Percentiles rank a stretch among this genome's conserved stretches.
phyloP scores from a whole-genome alignment of 345 rosid genomes.

The Aquilaria malaccensis region DNA sequence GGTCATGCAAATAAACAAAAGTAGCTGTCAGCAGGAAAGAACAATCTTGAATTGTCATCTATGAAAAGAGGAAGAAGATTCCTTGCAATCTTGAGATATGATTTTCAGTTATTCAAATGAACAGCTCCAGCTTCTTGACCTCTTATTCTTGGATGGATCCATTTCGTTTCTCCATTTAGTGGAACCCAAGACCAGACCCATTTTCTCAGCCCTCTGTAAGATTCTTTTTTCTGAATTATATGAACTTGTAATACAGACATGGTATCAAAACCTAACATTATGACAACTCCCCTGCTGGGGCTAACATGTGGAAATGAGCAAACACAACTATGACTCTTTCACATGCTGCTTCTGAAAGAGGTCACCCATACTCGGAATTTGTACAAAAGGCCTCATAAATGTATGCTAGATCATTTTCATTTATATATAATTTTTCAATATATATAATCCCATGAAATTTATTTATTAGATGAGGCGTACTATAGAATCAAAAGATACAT shows the following conservation, averaged over 20 bases:
- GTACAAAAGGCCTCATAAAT: too few relatives aligned
- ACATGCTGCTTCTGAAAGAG: background rate
- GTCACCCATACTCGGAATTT: too few relatives aligned
- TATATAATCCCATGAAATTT: too few relatives aligned
- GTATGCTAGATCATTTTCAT: too few relatives aligned
- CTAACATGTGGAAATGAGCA: constrained; percentile 3
- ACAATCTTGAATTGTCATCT: constrained; percentile 9
- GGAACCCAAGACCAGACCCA: constrained; percentile 7
- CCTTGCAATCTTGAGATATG: constrained; percentile 10
- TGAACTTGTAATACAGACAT: background rate
- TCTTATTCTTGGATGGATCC: background rate
- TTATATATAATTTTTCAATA: too few relatives aligned
- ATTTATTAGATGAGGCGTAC: too few relatives aligned
- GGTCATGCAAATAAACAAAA: too few relatives aligned
- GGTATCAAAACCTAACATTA: background rate
- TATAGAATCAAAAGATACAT: too few relatives aligned
- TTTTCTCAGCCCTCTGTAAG: constrained; percentile 8
- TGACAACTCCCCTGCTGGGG: constrained; percentile 14
- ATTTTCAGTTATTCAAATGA: constrained; percentile 7
- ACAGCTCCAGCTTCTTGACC: background rate
- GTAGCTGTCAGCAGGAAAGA: constrained; percentile 6
- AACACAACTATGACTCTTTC: too few relatives aligned
- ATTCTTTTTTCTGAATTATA: constrained; percentile 13
- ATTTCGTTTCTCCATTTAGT: constrained; percentile 3
- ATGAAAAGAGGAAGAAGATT: constrained; percentile 12